Evolutionary conservation across 345 rosid species (phyloP).

Genomic region (Corymbia maculata): DNA sequence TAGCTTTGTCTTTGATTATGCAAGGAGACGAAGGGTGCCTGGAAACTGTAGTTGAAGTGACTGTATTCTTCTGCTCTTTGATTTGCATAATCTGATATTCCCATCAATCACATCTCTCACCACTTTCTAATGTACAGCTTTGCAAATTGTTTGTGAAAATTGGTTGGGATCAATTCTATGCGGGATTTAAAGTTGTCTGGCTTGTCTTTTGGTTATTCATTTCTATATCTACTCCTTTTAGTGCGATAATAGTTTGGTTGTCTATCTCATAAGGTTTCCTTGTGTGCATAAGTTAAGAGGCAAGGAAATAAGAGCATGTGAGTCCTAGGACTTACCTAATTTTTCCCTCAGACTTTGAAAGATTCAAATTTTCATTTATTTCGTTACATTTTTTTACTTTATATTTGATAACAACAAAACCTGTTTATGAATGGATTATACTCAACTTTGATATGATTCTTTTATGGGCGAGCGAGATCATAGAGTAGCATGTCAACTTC

Average conservation of each 20-base stretch:
- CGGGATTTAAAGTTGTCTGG: not conserved
- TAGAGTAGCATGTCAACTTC: not conserved
- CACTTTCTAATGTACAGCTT: not conserved
- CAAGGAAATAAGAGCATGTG: not conserved
- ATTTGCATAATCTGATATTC: not conserved
- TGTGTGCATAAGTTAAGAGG: not conserved
- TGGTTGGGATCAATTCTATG: not conserved
- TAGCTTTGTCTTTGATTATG: not conserved
- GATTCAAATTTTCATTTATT: not conserved
- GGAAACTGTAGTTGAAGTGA: not conserved
- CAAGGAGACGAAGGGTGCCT: not conserved
- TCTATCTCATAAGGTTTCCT: not conserved
- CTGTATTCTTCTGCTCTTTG: not conserved
- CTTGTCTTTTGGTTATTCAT: not conserved
- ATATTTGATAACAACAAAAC: not conserved
- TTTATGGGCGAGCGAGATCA: not conserved
- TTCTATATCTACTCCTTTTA: not conserved
- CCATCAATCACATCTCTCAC: not conserved
- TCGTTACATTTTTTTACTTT: not conserved
- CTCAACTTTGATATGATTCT: not conserved
- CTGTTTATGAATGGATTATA: not conserved
- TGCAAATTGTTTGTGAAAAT: not conserved
- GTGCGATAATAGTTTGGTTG: not conserved
- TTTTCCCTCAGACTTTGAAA: not conserved
- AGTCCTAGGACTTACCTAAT: not conserved